phyloP scores from a whole-genome alignment of 495 filamentous ascomycete species.

The Penicillium waksmanii region DNA sequence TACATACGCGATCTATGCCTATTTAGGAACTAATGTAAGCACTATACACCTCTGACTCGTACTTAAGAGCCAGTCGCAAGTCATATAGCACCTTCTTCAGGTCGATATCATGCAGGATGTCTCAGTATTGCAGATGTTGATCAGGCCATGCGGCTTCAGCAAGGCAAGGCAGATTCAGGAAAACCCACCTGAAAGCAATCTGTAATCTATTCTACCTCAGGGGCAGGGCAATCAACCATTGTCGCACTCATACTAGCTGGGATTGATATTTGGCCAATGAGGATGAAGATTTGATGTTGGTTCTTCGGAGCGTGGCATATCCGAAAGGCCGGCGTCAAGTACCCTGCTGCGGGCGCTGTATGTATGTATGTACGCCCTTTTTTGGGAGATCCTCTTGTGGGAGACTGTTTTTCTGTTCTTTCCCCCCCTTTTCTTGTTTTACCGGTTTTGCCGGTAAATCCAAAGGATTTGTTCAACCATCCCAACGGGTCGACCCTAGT shows the following conservation, averaged over 20 bases:
- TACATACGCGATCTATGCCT: not conserved
- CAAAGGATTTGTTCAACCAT: conserved; percentile 6
- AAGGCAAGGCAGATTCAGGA: conserved; percentile 10
- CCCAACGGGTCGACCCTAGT: not conserved
- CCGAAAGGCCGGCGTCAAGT: not conserved
- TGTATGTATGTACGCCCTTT: not conserved
- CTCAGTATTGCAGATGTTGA: conserved; percentile 10
- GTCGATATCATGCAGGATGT: conserved; percentile 7
- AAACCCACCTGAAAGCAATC: conserved; percentile 2
- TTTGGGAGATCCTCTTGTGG: not conserved
- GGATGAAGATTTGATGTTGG: not conserved
- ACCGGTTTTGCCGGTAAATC: conserved; percentile 2
- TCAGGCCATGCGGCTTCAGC: conserved; percentile 20
- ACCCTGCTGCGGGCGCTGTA: not conserved
- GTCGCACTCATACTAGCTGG: not conserved
- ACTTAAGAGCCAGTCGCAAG: not conserved
- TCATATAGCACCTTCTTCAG: conserved; percentile 7
- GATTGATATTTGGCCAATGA: not conserved
- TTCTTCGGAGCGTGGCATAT: not conserved
- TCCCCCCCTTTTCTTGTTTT: not conserved
- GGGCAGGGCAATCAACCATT: not conserved
- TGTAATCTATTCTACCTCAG: not conserved
- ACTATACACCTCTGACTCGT: not conserved
- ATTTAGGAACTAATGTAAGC: not conserved
- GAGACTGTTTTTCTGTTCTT: not conserved